Evolutionary conservation across 352 stramenopile species (phyloP).

Genomic region (Pythium brassicae): DNA sequence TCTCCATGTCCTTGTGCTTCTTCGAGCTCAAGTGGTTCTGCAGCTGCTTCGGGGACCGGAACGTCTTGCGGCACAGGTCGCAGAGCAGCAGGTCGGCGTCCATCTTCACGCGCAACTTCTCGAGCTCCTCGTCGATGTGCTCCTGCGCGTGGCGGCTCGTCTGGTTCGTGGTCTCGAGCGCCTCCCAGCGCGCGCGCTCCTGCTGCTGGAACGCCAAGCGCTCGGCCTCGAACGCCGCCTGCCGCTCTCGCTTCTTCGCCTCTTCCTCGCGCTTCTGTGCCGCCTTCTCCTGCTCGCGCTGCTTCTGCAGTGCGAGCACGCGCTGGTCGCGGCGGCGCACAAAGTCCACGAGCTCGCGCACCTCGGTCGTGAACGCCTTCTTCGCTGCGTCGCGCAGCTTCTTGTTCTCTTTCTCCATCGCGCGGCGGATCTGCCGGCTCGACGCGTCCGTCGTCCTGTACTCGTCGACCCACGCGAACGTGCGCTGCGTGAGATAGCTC

Average conservation of each 20-base stretch:
- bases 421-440: conserved; percentile 65
- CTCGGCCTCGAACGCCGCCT: conserved; percentile 55
- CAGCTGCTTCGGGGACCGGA: conserved; percentile 82
- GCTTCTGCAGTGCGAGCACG: conserved; percentile 59
- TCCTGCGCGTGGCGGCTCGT: conserved; percentile 48
- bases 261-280: conserved; percentile 45
- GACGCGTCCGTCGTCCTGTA: conserved; percentile 82
- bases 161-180: conserved; percentile 21
- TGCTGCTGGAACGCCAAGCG: conserved; percentile 66
- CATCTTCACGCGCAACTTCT: conserved; percentile 59
- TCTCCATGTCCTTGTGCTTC: conserved; percentile 76
- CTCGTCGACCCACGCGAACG: conserved; percentile 76
- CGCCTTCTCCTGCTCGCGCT: conserved; percentile 60
- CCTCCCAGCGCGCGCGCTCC: conserved; percentile 55
- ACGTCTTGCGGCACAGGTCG: conserved; percentile 78
- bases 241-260: conserved; percentile 45
- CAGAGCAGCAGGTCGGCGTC: conserved; percentile 66
- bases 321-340: conserved; percentile 73
- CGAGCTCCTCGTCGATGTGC: conserved; percentile 63
- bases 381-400: conserved; percentile 76
- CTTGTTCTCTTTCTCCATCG: conserved; percentile 89
- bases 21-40: conserved; percentile 78
- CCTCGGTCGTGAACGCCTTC: conserved; percentile 72
- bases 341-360: conserved; percentile 82
- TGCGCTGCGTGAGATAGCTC: conserved; percentile 67